A percentile compares a stretch with the other conserved stretches of the same genome.
These are phyloP conservation scores for Suzukiozyma palmioleophila DNA, from an alignment of 1,139 yeast genomes.

Conservation along the genomic window DNA sequence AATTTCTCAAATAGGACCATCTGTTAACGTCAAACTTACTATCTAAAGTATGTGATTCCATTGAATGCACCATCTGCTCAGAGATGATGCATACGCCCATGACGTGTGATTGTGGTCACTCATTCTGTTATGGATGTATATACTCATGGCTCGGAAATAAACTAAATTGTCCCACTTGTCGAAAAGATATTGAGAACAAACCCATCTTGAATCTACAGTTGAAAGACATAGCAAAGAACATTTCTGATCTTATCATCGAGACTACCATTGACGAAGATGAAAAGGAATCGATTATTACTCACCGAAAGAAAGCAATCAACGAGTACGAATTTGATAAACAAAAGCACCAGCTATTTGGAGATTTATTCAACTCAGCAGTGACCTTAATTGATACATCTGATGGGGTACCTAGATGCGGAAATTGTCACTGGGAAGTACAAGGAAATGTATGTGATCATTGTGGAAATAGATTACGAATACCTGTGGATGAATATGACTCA, in stretches of 20 bases:
- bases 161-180: conserved; percentile 54
- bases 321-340: conserved; percentile 37
- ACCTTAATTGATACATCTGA: conserved; percentile 62
- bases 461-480: conserved; percentile 36
- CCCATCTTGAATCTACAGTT: conserved; percentile 47
- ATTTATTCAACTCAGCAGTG: conserved; percentile 45
- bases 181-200: conserved; percentile 34
- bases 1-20: conserved; percentile 9
- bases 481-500: conserved; percentile 22
- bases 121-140: conserved; percentile 47
- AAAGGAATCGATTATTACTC: conserved; percentile 16
- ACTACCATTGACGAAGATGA: conserved; percentile 17
- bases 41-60: conserved; percentile 21
- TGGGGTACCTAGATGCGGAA: conserved; percentile 75
- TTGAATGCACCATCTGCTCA: conserved; percentile 43
- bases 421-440: conserved; percentile 79
- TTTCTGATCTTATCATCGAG: conserved; percentile 29
- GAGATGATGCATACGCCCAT: conserved; percentile 45
- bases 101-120: conserved; percentile 40
- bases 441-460: conserved; percentile 55
- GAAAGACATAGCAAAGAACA: conserved; percentile 27
- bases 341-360: conserved; percentile 39
- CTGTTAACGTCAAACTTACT: conserved; percentile 10
- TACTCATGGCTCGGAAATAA: conserved; percentile 47
- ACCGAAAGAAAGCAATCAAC: conserved; percentile 20